Conservation (phyloP, 371 early-diverging fungal genomes). For the Rhizopus delemar region DNA sequence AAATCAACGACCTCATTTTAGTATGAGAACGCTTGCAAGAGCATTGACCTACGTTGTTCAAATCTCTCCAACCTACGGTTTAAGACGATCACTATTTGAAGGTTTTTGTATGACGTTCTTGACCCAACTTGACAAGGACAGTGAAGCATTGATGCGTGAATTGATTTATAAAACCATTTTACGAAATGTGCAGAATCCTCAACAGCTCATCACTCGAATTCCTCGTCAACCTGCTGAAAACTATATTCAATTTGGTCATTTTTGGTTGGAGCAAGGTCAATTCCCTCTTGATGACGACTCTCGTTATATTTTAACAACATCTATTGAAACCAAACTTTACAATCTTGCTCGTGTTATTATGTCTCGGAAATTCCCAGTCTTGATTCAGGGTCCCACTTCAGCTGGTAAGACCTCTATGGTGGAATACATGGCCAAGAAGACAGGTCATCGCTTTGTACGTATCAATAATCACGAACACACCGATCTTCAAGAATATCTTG, state of each 20-base stretch:
- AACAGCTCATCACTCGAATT: conserved; percentile 60
- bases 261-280: conserved; percentile 83
- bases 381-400: conserved; percentile 99
- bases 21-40: conserved; percentile 93
- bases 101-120: conserved; percentile 94
- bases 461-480: conserved; percentile 99
- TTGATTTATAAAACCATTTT: conserved; percentile 70
- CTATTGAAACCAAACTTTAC: conserved; percentile 82
- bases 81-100: conserved; percentile 86
- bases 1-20: conserved; percentile 87
- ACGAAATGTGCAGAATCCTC: conserved; percentile 64
- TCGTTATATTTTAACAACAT: conserved; percentile 87
- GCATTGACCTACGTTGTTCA: conserved; percentile 83
- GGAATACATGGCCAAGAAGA: conserved; percentile 92
- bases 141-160: conserved; percentile 59
- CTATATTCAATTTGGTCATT: conserved; percentile 81
- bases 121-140: conserved; percentile 84
- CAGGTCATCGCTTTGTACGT: conserved; percentile 94
- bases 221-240: conserved; percentile 66
- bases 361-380: conserved; percentile 91
- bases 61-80: conserved; percentile 72
- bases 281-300: conserved; percentile 49
- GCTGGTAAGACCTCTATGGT: conserved; percentile 99
- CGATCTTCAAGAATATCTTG: conserved; percentile 98
- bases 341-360: conserved; percentile 93